These are phyloP conservation scores for Epithemia pelagica DNA, from an alignment of 108 stramenopile genomes.

Conservation along the genomic window DNA sequence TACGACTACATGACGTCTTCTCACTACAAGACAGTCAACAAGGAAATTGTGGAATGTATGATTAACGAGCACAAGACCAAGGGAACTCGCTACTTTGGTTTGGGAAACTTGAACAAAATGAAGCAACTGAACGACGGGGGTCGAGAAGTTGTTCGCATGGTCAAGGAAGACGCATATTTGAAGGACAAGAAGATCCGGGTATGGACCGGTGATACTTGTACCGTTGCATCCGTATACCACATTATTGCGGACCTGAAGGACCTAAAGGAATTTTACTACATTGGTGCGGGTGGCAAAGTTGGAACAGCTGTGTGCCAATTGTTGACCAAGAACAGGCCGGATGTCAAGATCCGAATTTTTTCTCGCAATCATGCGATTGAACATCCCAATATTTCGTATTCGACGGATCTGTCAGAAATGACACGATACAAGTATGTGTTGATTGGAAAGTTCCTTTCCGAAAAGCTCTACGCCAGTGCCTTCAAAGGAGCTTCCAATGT, in stretches of 20 bases:
- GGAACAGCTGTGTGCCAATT: slow-evolving; percentile 60
- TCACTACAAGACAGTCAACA: slow-evolving; percentile 41
- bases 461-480: slow-evolving; percentile 47
- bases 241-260: slow-evolving; percentile 49
- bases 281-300: slow-evolving; percentile 69
- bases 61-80: slow-evolving; percentile 33
- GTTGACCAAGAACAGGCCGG: slow-evolving; percentile 33
- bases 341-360: slow-evolving; percentile 59
- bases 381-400: slow-evolving; percentile 65
- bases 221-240: slow-evolving; percentile 57
- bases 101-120: slow-evolving; percentile 74
- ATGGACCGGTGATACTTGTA: slow-evolving; percentile 73
- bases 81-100: slow-evolving; percentile 53
- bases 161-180: slow-evolving; percentile 47
- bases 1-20: slow-evolving; percentile 45
- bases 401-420: slow-evolving; percentile 47
- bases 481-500: slow-evolving; percentile 25
- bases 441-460: slow-evolving; percentile 49
- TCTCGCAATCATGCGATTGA: slow-evolving; percentile 44
- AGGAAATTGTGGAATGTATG: slow-evolving; percentile 55
- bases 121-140: slow-evolving; percentile 73
- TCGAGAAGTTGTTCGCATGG: slow-evolving; percentile 49
- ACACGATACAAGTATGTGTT: slow-evolving; percentile 54
- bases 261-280: slow-evolving; percentile 47
- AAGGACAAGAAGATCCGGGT: slow-evolving; percentile 58